Base-by-base conservation (phyloP, 192 early-diverging fungal species). In the Haplosporangium gracile region DNA sequence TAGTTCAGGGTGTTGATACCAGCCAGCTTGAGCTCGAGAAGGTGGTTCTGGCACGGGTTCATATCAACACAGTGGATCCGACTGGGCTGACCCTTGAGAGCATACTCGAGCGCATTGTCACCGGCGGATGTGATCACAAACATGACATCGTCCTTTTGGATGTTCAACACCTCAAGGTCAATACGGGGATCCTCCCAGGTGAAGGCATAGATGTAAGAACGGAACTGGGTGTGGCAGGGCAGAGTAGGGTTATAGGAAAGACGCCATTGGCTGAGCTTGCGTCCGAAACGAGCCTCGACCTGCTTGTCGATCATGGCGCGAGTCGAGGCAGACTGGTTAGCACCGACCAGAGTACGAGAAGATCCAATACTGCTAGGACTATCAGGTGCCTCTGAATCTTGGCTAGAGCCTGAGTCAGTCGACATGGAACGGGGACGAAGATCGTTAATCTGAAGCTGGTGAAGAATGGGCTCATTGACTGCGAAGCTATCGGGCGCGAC, bases 1-100 rank as follows among this genome's bases (percentile, higher is more conserved):
- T 93, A 95, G 45, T 89, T 82, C 18, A 97, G 79, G 68, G 88
- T 83, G 34, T 86, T 76, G 71, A 97, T 91, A 40, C 89, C 88
- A 38, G 95, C 95, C 0, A 97, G 89, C 82, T 97, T 97, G 75
- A 97, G 92, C 88, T 97, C 96, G 22, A 97, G 91, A 74, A 97
- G 89, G 82, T 97, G 94, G 89, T 97, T 97, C 83, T 97, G 96
- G 88, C 96, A 97, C n/a, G 96, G 96, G 77, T 97, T 97, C 91
- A 97, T 92, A 85, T 97, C 96, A 40, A 96, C 92, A 81, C 94
- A 95, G 87, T 97, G 95, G 43, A 97, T 93, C 9, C 92, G 85
- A 22, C 91, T 88, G 5, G 93, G 94, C 24, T 90, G 88, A 51
- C 93, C 94, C 78, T 96, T 91, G 24, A 92, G 78, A 22, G 94